Evolutionary conservation across 2,329 filamentous ascomycete species (phyloP), one percentile per base, ranked within the genome.

Genomic region (Paecilomyces dactylethromorphus): DNA sequence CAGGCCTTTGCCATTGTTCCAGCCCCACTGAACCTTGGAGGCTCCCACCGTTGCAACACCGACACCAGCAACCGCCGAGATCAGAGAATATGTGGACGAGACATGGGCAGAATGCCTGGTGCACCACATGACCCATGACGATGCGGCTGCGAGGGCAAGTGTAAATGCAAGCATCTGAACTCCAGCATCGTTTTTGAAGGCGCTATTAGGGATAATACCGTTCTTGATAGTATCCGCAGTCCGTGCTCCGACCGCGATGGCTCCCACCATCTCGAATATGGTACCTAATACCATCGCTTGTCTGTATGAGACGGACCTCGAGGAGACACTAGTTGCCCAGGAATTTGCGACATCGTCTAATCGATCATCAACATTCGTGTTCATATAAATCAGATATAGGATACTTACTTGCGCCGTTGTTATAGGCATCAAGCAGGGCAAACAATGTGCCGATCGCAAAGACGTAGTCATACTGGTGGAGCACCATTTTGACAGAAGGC

Each of bases 341-440:
- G 89, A 79, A 76, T 93, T 93, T 69, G 90, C 89, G 59, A 93
- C 89, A 88, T 92, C 90, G 75, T 92, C 86, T 88, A 32, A 10
- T 21, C 59, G 26, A 51, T 32, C 15, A 60, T 66, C 7, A 68
- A 56, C 56, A 63, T 58, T 50, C 33, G 32, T 55, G 55, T 21
- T 24, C 54, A 32, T 6, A 15, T 21, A 13, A 22, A 31, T 24
- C 11, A 18, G 21, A 53, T 31, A 45, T 55, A 59, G 21, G 54
- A 15, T 29, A 83, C 86, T 76, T 77, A 90, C 87, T 90, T 67
- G 88, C 88, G 73, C 88, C 88, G 73, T 90, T 91, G 82, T 91
- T 91, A 82, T 81, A 90, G 61, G 88, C 88, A 76, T 91, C 88
- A 54, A 91, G 84, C 73, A 90, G 75, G 77, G 88, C 87, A 81